Base-by-base conservation (phyloP, 1,284 basidiomycete genomes). In the Meira miltonrushii region DNA sequence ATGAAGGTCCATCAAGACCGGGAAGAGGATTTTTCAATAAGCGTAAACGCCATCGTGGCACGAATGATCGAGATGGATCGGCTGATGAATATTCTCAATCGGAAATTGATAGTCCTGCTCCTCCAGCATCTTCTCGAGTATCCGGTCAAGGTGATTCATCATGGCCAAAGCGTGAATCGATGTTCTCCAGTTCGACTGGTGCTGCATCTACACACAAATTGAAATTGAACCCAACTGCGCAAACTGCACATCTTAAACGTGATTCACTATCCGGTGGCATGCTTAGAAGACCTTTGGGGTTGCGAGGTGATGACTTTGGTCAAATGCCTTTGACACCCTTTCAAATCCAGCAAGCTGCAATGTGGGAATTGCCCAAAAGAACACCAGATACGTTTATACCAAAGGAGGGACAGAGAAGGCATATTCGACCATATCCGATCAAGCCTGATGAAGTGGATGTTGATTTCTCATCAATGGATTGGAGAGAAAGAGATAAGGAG, bases 401-500 rank as follows among this genome's bases (percentile, higher is more conserved):
- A 15, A 61, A 25, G 19, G 44, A 65, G 15, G 62, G 68, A 50
- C 59, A 58, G 19, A 61, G 64, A 17, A 62, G 64, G 17, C 53
- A 55, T 7, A 68, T 70, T 11, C 49, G 62, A 44, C 61, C 61
- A 2, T 74, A 74, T 39, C 70, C 74, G 1, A 74, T 66, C 33
- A 65, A 69, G 43, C 74, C 73, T 7, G 55, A 60, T n/a, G 65
- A 77, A 46, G 74, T 77, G 47, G 61, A 66, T 44, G 72, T 72
- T 23, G 62, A 77, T 53, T 77, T 75, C 53, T 65, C 74, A 39
- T 48, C 66, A 53, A 65, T 66, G 52, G 74, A 77, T 49, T 75
- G 74, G 72, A 68, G 66, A 50, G 71, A 73, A 46, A 60, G 67
- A 55, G 71, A 73, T 40, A 62, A 69, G 6, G 71, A 74, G 44